Evolutionary conservation across 148 eudicot genomes (phyloP), one percentile per base, ranked within the genome.

Genomic region (Chenopodium album): DNA sequence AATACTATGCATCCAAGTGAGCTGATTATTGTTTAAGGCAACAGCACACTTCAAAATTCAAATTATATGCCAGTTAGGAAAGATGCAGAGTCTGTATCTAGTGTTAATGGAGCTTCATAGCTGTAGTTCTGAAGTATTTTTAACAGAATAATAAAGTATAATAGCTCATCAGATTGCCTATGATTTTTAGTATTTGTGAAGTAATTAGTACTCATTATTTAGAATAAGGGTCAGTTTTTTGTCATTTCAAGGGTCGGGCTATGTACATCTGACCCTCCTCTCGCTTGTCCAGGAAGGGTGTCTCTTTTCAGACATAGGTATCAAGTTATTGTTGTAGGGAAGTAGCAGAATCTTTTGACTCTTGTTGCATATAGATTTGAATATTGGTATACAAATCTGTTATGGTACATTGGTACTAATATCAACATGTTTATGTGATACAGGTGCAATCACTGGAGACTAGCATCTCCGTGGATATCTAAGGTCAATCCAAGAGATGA

Each of bases 391-490:
- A 9, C 22, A 59, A 80, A 22, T 70, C 67, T 32, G 26, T 44
- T 16, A 44, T 79, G 63, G 11, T 28, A 28, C 29, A 28, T 28
- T 28, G 29, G 29, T 63, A 17, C 54, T 19, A 8, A 64, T 8
- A 69, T 63, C 73, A 28, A 54, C 59, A 13, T 12, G 62, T 76
- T 77, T 62, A 52, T 41, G 47, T 34, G 85, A 72, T 73, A 47
- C 89, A 96, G 98, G 88, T 82, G 48, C 77, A 87, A 81, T 29
- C 93, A 90, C 74, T 96, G 98, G 98, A 84, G 46, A 82, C 84
- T 84, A 87, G 99, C 99, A 76, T 92, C 99, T 79, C 99, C 99
- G 71, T 96, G 99, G 99, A 80, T 94, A 80, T 59, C 64, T 81
- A 90, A 91, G 76, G 87, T 28, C 31, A 96, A 94, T 85, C 94